Evolutionary conservation across 805 yeast genomes (phyloP).

Genomic region (Suhomyces vadensis): DNA sequence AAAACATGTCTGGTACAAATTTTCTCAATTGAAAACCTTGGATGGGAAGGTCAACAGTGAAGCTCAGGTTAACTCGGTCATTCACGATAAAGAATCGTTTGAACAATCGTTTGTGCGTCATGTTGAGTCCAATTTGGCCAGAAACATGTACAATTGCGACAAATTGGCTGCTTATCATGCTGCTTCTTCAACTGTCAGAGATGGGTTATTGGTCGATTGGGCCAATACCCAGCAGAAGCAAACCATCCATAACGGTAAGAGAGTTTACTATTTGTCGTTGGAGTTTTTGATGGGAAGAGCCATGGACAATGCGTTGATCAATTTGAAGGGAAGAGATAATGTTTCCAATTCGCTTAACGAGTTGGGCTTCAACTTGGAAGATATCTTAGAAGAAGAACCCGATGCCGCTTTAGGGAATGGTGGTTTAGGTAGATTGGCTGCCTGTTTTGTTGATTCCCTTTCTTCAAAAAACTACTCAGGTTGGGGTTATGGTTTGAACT

Average conservation of each 20-base stretch:
- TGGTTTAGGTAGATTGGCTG: conserved; percentile 92
- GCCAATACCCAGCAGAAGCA: conserved; percentile 90
- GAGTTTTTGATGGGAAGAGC: conserved; percentile 96
- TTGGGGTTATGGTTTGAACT: conserved; percentile 95
- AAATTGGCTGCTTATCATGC: conserved; percentile 92
- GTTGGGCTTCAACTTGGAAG: conserved; percentile 87
- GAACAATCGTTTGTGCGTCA: conserved; percentile 73
- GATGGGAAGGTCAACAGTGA: conserved; percentile 26
- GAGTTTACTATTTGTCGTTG: conserved; percentile 82
- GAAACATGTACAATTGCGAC: conserved; percentile 90
- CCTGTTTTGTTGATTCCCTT: conserved; percentile 88
- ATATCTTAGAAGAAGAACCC: conserved; percentile 79
- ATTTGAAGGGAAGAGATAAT: conserved; percentile 64
- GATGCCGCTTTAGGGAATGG: conserved; percentile 97
- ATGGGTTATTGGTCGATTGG: conserved; percentile 82
- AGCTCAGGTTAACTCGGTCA: conserved; percentile 13
- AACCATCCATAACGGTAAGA: conserved; percentile 77
- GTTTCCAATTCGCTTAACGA: conserved; percentile 52
- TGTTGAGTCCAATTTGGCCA: conserved; percentile 89
- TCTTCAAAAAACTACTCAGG: conserved; percentile 86
- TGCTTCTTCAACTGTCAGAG: conserved; percentile 74
- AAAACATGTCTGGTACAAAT: conserved; percentile 75
- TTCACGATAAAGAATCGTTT: conserved; percentile 52
- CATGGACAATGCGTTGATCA: conserved; percentile 88
- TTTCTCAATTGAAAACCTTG: conserved; percentile 46